These are phyloP conservation scores for Ceratobasidium theobromae DNA, from an alignment of 1,284 basidiomycete species.

Conservation along the genomic window DNA sequence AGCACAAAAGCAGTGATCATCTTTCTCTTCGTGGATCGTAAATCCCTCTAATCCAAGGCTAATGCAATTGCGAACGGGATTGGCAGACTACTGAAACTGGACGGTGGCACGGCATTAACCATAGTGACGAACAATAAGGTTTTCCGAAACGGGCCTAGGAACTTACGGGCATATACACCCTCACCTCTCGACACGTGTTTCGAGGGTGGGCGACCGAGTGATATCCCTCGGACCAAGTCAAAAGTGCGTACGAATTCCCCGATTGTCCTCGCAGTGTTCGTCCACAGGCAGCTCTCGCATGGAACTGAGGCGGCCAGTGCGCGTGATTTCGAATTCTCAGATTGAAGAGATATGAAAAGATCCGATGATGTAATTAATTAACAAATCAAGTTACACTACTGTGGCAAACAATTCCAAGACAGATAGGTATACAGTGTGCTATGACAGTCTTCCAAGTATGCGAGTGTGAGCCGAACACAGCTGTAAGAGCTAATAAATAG, in stretches of 20 bases:
- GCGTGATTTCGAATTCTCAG: not conserved
- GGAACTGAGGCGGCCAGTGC: not conserved
- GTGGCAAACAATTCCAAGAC: slow-evolving; percentile 12
- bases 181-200: not conserved
- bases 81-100: no score
- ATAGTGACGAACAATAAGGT: no score
- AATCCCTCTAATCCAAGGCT: no score
- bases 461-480: not conserved
- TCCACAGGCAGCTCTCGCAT: no score
- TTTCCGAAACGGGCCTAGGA: no score
- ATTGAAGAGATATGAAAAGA: not conserved
- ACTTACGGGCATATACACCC: no score
- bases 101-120: no score
- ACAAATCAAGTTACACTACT: slow-evolving; percentile 20
- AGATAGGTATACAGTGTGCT: slow-evolving; percentile 21
- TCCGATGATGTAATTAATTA: slow-evolving; percentile 4
- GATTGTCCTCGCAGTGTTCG: no score
- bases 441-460: slow-evolving; percentile 11
- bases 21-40: no score
- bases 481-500: not conserved
- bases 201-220: not conserved
- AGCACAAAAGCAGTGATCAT: no score
- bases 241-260: no score
- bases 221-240: not conserved
- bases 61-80: no score